These are phyloP conservation scores for Gymnopilus dilepis DNA, from an alignment of 768 basidiomycete genomes.

Conservation along the genomic window DNA sequence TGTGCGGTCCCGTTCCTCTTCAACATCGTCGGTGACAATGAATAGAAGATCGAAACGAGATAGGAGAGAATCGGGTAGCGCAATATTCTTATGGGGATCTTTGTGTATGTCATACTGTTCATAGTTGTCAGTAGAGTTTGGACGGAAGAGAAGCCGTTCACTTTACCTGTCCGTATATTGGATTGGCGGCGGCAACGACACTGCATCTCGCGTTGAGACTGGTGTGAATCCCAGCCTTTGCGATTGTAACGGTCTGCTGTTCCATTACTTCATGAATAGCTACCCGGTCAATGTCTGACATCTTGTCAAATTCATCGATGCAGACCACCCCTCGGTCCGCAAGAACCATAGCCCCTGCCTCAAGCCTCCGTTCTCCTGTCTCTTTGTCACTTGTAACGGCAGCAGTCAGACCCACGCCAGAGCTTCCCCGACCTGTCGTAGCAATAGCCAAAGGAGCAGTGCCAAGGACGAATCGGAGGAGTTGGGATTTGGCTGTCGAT, in stretches of 20 bases:
- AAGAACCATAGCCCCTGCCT: constrained; percentile 99
- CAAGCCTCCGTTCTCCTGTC: constrained; percentile 94
- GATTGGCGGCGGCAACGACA: constrained; percentile 97
- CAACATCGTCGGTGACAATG: constrained; percentile 97
- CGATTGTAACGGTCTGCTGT: constrained; percentile 99
- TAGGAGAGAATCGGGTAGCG: constrained; percentile 94
- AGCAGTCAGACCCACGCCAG: constrained; percentile 98
- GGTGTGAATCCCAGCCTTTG: constrained; percentile 98
- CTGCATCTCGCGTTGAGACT: constrained; percentile 97
- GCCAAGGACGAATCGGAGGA: constrained; percentile 93
- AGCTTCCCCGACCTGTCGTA: constrained; percentile 95
- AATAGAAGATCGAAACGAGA: constrained; percentile 99
- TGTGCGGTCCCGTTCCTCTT: constrained; percentile 89
- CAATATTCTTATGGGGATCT: constrained; percentile 98
- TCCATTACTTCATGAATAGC: constrained; percentile 99
- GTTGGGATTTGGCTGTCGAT: constrained; percentile 96
- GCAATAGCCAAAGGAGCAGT: constrained; percentile 98
- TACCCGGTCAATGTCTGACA: constrained; percentile 98
- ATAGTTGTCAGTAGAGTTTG: constrained; percentile 19
- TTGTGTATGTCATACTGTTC: constrained; percentile 97
- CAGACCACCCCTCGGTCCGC: constrained; percentile 99
- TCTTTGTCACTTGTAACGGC: constrained; percentile 99
- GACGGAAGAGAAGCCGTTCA: constrained; percentile 9
- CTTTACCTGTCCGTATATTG: constrained; percentile 93
- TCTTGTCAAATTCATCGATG: constrained; percentile 99